Evolutionary conservation across 2,329 filamentous ascomycete species (phyloP).

Genomic region (Xylariaceae sp.): DNA sequence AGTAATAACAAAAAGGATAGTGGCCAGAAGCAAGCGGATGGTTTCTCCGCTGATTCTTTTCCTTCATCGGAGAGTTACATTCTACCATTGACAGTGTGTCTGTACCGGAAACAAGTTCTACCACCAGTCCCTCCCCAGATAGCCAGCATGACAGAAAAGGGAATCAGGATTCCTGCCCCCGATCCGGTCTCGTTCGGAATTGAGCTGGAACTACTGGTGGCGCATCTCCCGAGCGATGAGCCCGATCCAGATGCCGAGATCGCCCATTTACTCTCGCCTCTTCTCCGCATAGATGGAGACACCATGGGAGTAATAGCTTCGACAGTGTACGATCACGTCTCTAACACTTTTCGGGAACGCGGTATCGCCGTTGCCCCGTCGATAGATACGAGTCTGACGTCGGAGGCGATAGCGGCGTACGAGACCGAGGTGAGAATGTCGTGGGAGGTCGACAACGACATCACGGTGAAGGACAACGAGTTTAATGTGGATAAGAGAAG

Average conservation of each 20-base stretch:
- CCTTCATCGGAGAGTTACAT: too few relatives aligned
- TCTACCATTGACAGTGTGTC: too few relatives aligned
- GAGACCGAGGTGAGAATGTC: not conserved
- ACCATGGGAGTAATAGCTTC: too few relatives aligned
- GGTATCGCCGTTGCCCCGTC: slow-evolving; percentile 11
- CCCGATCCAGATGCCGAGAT: slow-evolving; percentile 18
- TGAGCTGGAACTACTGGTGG: slow-evolving; percentile 18
- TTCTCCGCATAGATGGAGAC: slow-evolving; percentile 13
- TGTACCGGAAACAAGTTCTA: too few relatives aligned
- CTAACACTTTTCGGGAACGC: slow-evolving; percentile 11
- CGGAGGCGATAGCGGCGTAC: slow-evolving; percentile 1
- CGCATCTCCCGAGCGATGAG: slow-evolving; percentile 11
- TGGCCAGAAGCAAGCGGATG: too few relatives aligned
- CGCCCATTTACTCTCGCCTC: slow-evolving; percentile 17
- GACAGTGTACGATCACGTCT: slow-evolving; percentile 6
- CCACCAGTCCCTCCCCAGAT: too few relatives aligned
- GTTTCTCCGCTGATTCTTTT: too few relatives aligned
- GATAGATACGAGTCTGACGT: slow-evolving; percentile 1
- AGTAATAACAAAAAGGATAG: too few relatives aligned
- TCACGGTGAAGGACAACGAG: not conserved
- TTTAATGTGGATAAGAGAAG: not conserved
- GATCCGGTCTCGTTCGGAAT: slow-evolving; percentile 20
- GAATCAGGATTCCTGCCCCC: not conserved
- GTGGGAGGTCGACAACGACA: slow-evolving; percentile 15
- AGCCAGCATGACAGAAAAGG: too few relatives aligned